Evolutionary conservation across 2,329 filamentous ascomycete genomes (phyloP), one percentile per base, ranked within the genome.

Genomic region (Aspergillus arachidicola): DNA sequence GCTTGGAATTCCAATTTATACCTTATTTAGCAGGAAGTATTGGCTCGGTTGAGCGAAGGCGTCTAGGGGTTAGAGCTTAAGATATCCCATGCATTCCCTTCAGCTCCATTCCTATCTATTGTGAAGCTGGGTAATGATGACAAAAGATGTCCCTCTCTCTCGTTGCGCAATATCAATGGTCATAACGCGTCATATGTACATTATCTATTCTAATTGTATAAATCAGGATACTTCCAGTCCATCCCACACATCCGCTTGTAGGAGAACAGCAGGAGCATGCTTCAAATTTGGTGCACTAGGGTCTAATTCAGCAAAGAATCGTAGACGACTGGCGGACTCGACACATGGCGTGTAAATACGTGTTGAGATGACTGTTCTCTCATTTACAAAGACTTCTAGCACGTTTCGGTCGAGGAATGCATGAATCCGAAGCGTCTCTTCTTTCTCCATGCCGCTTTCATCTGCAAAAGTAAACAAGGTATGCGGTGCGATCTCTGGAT

Each of bases 301-400:
- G 16, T 19, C 14, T 19, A 19, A 50, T 50, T 50, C 46, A 19
- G 46, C 46, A 30, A 50, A 50, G 14, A 30, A 50, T 16, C 46
- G 23, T 16, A 50, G 46, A 19, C 23, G 66, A 12, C 41, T 62
- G 45, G 63, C 66, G 10, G n/a, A 32, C 30, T 66, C 34, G 3
- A 54, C 62, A 10, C 55, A 64, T 7, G 64, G 54, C 14, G 68
- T 57, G 63, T 79, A 81, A 4, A 80, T 69, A 3, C 76, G 71
- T 1, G 81, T 81, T 0, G 77, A 75, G 19, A 83, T 76, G 3
- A 75, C 78, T 16, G 76, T 80, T 12, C 81, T 72, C 10, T 75
- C 75, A 62, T 83, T 83, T 6, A 80, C 77, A 64, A 83, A 83
- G 0, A 83, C 75, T 64, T 84, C 81, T 3, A 83, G 67, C 6